phyloP scores from a whole-genome alignment of 192 early-diverging fungal genomes.

The Backusella westeae region DNA sequence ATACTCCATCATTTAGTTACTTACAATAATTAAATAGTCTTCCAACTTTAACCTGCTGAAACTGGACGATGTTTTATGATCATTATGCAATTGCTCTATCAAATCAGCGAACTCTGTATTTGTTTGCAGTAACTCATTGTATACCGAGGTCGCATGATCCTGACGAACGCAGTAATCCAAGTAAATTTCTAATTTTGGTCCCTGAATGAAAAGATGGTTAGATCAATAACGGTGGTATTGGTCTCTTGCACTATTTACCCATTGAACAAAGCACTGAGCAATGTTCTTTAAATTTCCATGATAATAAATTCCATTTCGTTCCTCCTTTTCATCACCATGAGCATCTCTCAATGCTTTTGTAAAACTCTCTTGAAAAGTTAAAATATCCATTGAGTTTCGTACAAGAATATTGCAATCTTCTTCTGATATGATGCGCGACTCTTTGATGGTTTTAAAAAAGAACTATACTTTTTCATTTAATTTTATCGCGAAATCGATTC shows the following conservation, averaged over 20 bases:
- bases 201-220: not conserved
- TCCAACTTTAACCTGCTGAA: slow-evolving; percentile 24
- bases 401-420: slow-evolving; percentile 26
- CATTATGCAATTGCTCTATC: slow-evolving; percentile 17
- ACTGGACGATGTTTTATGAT: slow-evolving; percentile 2
- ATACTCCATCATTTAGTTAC: not conserved
- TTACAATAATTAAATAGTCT: slow-evolving; percentile 39
- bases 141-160: slow-evolving; percentile 21
- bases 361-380: slow-evolving; percentile 31
- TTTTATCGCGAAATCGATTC: not conserved
- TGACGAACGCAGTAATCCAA: slow-evolving; percentile 29
- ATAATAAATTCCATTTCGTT: not conserved
- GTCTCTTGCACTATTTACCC: slow-evolving; percentile 12
- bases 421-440: slow-evolving; percentile 18
- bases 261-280: slow-evolving; percentile 30
- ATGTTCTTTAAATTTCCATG: slow-evolving; percentile 21
- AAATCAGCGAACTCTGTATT: slow-evolving; percentile 14
- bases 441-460: slow-evolving; percentile 24
- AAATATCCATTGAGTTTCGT: slow-evolving; percentile 28
- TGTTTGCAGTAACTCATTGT: slow-evolving; percentile 19
- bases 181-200: slow-evolving; percentile 24
- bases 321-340: not conserved
- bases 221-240: not conserved
- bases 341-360: slow-evolving; percentile 23
- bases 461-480: slow-evolving; percentile 1